Evolutionary conservation across 805 yeast genomes (phyloP).

Genomic region (Ogataea paradorogensis): DNA sequence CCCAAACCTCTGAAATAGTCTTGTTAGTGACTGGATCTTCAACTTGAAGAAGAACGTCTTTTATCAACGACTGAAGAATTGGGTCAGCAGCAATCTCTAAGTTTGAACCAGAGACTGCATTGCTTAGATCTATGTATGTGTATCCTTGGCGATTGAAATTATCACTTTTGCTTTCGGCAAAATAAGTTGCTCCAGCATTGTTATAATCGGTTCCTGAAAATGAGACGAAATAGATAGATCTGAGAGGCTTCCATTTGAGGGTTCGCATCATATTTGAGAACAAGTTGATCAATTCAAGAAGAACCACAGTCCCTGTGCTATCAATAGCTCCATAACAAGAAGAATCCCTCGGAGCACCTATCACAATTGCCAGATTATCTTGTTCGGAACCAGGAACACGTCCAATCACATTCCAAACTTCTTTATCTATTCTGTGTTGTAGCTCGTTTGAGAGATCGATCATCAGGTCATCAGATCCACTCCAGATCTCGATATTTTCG

Average conservation of each 20-base stretch:
- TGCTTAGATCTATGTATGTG: slow-evolving; percentile 72
- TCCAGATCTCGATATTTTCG: slow-evolving; percentile 39
- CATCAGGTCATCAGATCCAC: slow-evolving; percentile 36
- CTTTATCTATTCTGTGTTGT: slow-evolving; percentile 52
- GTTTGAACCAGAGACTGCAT: slow-evolving; percentile 51
- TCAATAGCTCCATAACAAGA: slow-evolving; percentile 66
- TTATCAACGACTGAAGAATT: slow-evolving; percentile 48
- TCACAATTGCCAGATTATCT: slow-evolving; percentile 62
- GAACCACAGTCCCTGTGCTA: slow-evolving; percentile 68
- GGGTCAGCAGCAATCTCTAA: slow-evolving; percentile 59
- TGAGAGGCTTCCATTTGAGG: slow-evolving; percentile 76
- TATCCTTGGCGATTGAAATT: slow-evolving; percentile 58
- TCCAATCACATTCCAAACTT: slow-evolving; percentile 76
- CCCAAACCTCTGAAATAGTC: slow-evolving; percentile 24
- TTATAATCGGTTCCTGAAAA: slow-evolving; percentile 83
- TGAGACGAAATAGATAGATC: slow-evolving; percentile 78
- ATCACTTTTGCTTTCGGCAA: slow-evolving; percentile 57
- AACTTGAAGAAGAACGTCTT: slow-evolving; percentile 36
- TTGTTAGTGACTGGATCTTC: slow-evolving; percentile 25
- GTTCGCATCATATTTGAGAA: slow-evolving; percentile 62
- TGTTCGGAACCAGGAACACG: slow-evolving; percentile 80
- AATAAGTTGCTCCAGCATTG: slow-evolving; percentile 79
- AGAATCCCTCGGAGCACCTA: slow-evolving; percentile 84
- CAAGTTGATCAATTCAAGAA: slow-evolving; percentile 68
- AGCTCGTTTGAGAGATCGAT: slow-evolving; percentile 37